A percentile compares a stretch with the other conserved stretches of the same genome.
phyloP scores from a whole-genome alignment of 371 early-diverging fungal species.

The Coemansia sp. region DNA sequence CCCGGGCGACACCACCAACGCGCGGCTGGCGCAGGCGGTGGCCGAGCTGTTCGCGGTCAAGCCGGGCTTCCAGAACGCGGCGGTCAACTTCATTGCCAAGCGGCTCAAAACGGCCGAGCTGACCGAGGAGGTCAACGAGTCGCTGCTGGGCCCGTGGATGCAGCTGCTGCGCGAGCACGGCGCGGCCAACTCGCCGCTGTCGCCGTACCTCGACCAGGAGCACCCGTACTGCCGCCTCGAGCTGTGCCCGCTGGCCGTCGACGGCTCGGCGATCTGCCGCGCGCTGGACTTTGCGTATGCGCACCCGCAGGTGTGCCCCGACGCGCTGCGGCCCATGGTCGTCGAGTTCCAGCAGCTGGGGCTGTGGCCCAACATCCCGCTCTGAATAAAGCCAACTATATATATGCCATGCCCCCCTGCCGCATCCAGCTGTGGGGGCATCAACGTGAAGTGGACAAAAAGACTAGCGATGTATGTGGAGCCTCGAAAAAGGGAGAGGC shows the following conservation, averaged over 20 bases:
- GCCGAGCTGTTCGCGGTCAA: conserved; percentile 59
- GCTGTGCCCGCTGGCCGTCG: conserved; percentile 30
- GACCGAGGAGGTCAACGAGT: conserved; percentile 89
- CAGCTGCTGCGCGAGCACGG: conserved; percentile 58
- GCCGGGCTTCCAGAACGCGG: conserved; percentile 80
- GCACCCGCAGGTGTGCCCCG: conserved; percentile 14
- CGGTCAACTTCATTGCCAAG: conserved; percentile 79
- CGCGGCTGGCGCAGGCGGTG: conserved; percentile 17
- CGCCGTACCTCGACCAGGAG: conserved; percentile 93
- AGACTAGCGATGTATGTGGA: too few species aligned
- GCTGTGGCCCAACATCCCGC: conserved; percentile 34
- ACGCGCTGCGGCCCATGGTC: conserved; percentile 22
- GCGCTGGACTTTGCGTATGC: conserved; percentile 13
- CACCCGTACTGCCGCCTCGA: conserved; percentile 71
- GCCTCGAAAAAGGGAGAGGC: too few species aligned
- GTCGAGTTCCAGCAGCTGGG: conserved; percentile 37
- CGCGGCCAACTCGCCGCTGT: conserved; percentile 81
- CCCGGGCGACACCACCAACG: conserved; percentile 66
- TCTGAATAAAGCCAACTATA: not conserved
- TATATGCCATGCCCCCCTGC: too few species aligned
- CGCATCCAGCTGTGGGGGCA: too few species aligned
- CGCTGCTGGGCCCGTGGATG: conserved; percentile 80
- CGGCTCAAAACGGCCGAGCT: conserved; percentile 75
- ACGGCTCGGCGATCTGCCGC: conserved; percentile 27
- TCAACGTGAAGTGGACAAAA: too few species aligned